These are phyloP conservation scores for Exophiala sp. DNA, from an alignment of 2,329 filamentous ascomycete genomes.

Conservation along the genomic window DNA sequence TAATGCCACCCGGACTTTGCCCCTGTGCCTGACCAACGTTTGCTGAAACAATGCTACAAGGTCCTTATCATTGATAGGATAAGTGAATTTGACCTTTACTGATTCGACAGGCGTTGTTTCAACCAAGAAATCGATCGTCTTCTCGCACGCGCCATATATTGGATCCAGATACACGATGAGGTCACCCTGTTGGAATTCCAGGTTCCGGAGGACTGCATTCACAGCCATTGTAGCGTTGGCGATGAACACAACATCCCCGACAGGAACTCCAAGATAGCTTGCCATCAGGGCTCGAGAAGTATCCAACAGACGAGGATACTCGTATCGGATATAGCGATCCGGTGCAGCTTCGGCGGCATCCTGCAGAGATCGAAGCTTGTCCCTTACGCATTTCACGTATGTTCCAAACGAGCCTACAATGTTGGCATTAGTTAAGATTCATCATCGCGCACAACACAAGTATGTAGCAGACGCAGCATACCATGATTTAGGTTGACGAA, in stretches of 20 bases:
- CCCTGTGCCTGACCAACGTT: not conserved
- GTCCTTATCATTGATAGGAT: slow-evolving; percentile 66
- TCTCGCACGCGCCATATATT: slow-evolving; percentile 73
- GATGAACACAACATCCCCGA: slow-evolving; percentile 68
- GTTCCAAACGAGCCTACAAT: slow-evolving; percentile 64
- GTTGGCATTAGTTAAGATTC: slow-evolving; percentile 32
- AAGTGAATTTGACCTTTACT: slow-evolving; percentile 54
- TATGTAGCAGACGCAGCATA: slow-evolving; percentile 39
- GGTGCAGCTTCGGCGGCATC: slow-evolving; percentile 63
- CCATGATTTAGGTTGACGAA: slow-evolving; percentile 76
- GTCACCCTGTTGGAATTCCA: slow-evolving; percentile 56
- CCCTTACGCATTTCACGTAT: slow-evolving; percentile 60
- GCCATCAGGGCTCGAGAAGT: slow-evolving; percentile 62
- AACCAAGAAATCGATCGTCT: slow-evolving; percentile 65
- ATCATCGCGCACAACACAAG: too few relatives aligned
- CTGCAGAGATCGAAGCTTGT: slow-evolving; percentile 61
- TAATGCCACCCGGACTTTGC: slow-evolving; percentile 57
- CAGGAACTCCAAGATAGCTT: slow-evolving; percentile 60
- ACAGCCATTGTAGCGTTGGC: slow-evolving; percentile 71
- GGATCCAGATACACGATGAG: slow-evolving; percentile 63
- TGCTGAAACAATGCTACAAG: slow-evolving; percentile 58
- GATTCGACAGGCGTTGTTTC: slow-evolving; percentile 56
- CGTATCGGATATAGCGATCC: slow-evolving; percentile 71
- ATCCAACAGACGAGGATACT: slow-evolving; percentile 60
- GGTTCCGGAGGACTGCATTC: slow-evolving; percentile 72